Conservation (phyloP, 108 stramenopile species). For the Skeletonema grethae region DNA sequence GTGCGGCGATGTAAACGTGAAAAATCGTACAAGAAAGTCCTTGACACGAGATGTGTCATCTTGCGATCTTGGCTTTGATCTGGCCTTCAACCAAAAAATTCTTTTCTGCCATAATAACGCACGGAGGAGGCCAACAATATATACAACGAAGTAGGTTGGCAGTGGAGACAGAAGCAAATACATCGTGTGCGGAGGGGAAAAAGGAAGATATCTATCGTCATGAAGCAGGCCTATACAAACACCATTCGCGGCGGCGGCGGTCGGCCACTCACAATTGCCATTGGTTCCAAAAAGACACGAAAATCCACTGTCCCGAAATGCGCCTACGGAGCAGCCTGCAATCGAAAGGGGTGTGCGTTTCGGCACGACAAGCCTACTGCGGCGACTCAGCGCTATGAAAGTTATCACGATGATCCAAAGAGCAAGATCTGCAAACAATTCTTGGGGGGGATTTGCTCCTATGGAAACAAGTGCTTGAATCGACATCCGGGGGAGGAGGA, state of each 20-base stretch:
- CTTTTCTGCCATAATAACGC: too few species aligned
- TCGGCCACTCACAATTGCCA: conserved; percentile 50
- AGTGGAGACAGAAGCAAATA: background rate
- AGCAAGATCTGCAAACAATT: conserved; percentile 67
- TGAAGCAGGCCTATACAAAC: conserved; percentile 58
- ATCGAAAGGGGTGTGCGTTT: conserved; percentile 72
- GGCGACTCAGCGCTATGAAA: conserved; percentile 23
- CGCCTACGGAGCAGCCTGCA: conserved; percentile 72
- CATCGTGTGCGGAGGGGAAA: background rate
- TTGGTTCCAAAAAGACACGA: conserved; percentile 33
- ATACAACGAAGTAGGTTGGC: background rate
- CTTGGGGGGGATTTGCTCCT: conserved; percentile 77
- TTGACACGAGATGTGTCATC: too few species aligned
- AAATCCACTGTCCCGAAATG: conserved; percentile 53
- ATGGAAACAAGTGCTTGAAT: conserved; percentile 69
- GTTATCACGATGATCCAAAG: conserved; percentile 62
- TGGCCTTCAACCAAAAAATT: too few species aligned
- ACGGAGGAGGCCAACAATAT: too few species aligned
- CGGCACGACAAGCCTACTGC: conserved; percentile 48
- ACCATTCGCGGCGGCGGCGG: conserved; percentile 49
- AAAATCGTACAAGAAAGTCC: too few species aligned
- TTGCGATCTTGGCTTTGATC: too few species aligned
- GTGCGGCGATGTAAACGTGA: background rate
- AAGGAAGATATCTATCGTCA: background rate
- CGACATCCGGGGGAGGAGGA: conserved; percentile 77